These are phyloP conservation scores for Dovyalis caffra DNA, from an alignment of 345 rosid species.

Conservation along the genomic window DNA sequence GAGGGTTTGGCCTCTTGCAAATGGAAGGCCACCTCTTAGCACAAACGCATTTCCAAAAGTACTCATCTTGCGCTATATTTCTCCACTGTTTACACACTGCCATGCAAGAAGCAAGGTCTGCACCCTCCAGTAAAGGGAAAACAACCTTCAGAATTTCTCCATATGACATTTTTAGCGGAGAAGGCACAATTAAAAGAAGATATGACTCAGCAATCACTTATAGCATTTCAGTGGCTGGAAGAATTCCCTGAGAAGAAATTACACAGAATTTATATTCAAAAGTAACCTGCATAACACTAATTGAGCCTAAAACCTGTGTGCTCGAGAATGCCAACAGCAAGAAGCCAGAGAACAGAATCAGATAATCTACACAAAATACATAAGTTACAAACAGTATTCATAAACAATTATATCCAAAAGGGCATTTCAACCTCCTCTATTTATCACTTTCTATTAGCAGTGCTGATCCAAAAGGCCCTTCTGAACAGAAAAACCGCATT, in stretches of 20 bases:
- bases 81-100: slow-evolving; percentile 81
- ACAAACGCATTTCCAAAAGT: slow-evolving; percentile 87
- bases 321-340: neutral
- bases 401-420: neutral
- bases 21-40: slow-evolving; percentile 89
- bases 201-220: slow-evolving; percentile 16
- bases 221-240: neutral
- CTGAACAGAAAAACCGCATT: neutral
- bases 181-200: slow-evolving; percentile 10
- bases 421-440: neutral
- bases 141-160: slow-evolving; percentile 81
- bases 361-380: neutral
- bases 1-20: slow-evolving; percentile 70
- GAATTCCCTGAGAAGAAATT: neutral
- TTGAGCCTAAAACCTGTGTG: neutral
- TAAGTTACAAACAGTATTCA: neutral
- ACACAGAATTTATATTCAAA: slow-evolving; percentile 1
- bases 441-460: neutral
- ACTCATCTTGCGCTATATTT: slow-evolving; percentile 71
- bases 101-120: slow-evolving; percentile 80
- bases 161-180: slow-evolving; percentile 42
- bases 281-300: neutral
- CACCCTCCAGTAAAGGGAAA: slow-evolving; percentile 71
- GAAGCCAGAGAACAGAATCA: neutral
- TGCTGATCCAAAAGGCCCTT: neutral